Evolutionary conservation across 371 early-diverging fungal genomes (phyloP), one percentile per base, ranked within the genome.

Genomic region (Chytridiales sp.): DNA sequence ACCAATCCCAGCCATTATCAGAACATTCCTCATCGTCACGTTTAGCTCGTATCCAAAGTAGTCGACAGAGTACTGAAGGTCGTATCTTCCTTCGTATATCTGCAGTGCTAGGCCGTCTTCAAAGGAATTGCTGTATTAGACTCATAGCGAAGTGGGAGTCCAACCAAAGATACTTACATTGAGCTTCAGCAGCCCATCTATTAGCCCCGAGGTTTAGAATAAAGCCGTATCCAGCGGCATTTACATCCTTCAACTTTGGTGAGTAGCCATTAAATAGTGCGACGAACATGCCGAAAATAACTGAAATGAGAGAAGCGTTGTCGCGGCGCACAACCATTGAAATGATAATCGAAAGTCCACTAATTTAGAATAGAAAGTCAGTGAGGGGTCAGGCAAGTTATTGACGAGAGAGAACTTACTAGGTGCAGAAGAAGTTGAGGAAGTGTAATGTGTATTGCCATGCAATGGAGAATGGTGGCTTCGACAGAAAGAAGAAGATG

Each of bases 221-320:
- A 35, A 57, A 52, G 9, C 41, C 46, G 30, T 73, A 51, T 1
- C 62, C 63, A 63, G 64, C 64, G n/a, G n/a, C n/a, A n/a, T n/a
- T n/a, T 3, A 72, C 74, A 22, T 64, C 38, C 1, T 26, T 32
- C 3, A 73, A 41, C 4, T 52, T 60, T 3, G 72, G 72, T 17
- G 73, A 70, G 50, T 61, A 73, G 1, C 75, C 74, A 52, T 71
- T 70, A 57, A 77, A 68, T 8, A 72, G 56, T 17, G 73, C 68
- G 8, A 64, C 32, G 27, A 73, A 67, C 1, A 77, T 42, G 27
- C 67, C 53, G 17, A 61, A 40, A 0, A 77, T 59, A 31, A 69
- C 68, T 11, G 73, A 68, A 39, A 73, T 40, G n/a, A 77, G 61
- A 3, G 65, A 39, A 4, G 73, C 73, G 47, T 73, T 71, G 47